A percentile compares a stretch with the other conserved stretches of the same genome.
Evolutionary conservation across 2,329 filamentous ascomycete genomes (phyloP).

Genomic region (Alternaria viburni): DNA sequence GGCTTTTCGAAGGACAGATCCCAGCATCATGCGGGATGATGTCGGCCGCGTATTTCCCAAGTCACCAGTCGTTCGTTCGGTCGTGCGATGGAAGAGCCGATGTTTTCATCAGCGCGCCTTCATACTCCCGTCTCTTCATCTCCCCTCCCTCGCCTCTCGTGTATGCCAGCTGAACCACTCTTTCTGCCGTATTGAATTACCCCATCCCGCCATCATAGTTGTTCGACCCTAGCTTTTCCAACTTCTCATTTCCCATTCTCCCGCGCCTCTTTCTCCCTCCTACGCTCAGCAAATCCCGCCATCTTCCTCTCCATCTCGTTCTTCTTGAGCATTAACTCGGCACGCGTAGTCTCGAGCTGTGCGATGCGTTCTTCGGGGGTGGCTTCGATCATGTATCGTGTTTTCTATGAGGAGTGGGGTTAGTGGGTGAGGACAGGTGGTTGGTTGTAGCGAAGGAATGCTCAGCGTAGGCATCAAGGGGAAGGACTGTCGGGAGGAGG

Average conservation of each 20-base stretch:
- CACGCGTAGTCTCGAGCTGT: slow-evolving; percentile 58
- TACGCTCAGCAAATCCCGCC: slow-evolving; percentile 30
- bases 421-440: background rate
- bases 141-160: background rate
- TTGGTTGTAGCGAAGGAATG: background rate
- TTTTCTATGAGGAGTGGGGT: slow-evolving; percentile 42
- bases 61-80: no score
- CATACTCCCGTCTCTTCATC: background rate
- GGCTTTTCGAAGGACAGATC: background rate
- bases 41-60: no score
- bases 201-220: background rate
- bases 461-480: background rate
- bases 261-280: slow-evolving; percentile 17
- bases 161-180: background rate
- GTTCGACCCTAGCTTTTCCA: background rate
- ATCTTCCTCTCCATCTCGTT: slow-evolving; percentile 64
- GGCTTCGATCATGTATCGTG: slow-evolving; percentile 57
- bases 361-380: slow-evolving; percentile 62
- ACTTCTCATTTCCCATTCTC: slow-evolving; percentile 16
- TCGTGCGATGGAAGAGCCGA: background rate
- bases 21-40: no score
- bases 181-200: background rate
- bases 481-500: background rate
- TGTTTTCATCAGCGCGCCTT: background rate
- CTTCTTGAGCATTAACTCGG: slow-evolving; percentile 59